Percentiles rank a stretch among this genome's conserved stretches.
These are phyloP conservation scores for Lepidium didymum DNA, from an alignment of 345 rosid genomes.

Conservation along the genomic window DNA sequence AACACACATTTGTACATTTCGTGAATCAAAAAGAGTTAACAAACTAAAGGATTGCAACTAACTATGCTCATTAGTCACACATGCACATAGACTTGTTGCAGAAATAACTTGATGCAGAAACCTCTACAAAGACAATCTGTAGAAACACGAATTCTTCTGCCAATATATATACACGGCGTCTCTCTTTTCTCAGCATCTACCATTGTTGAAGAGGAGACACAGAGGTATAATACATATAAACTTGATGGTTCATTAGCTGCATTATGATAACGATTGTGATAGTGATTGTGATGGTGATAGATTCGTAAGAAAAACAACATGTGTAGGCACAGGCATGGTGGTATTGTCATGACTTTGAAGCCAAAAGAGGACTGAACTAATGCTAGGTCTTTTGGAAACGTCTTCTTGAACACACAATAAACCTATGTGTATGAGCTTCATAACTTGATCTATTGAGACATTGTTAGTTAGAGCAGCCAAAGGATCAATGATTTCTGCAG, in stretches of 20 bases:
- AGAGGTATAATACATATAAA: background rate
- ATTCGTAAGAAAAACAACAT: conserved; percentile 23
- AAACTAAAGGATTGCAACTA: too few relatives aligned
- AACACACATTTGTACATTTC: too few relatives aligned
- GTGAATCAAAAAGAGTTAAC: too few relatives aligned
- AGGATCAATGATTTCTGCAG: conserved; percentile 34
- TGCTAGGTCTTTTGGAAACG: conserved; percentile 33
- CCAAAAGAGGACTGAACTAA: conserved; percentile 36
- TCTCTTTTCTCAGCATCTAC: background rate
- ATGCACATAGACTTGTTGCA: too few relatives aligned
- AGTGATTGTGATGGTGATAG: background rate
- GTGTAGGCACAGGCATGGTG: conserved; percentile 32
- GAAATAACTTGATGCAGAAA: too few relatives aligned
- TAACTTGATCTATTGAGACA: conserved; percentile 23
- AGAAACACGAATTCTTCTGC: too few relatives aligned
- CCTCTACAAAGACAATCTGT: too few relatives aligned
- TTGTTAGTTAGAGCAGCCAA: background rate
- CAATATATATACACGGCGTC: background rate
- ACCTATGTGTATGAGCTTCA: conserved; percentile 44
- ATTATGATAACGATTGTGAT: background rate
- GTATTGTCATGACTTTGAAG: conserved; percentile 24
- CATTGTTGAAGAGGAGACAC: background rate
- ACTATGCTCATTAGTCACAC: too few relatives aligned
- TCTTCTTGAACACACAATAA: conserved; percentile 46
- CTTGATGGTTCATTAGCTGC: background rate